Evolutionary conservation across 2,329 filamentous ascomycete species (phyloP).

Genomic region (Colletotrichum spinosum): DNA sequence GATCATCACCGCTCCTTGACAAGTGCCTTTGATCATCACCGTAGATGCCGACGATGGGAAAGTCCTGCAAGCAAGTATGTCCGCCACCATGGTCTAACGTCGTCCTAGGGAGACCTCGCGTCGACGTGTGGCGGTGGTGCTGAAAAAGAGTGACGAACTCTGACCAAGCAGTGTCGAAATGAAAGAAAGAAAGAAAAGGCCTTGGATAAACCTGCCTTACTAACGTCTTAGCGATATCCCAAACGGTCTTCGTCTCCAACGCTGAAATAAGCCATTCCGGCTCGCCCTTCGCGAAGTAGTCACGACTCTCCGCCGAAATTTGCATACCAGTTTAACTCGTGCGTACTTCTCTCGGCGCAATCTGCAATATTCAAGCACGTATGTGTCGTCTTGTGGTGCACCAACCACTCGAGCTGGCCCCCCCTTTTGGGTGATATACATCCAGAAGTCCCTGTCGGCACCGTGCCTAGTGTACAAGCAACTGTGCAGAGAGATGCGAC

Average conservation of each 20-base stretch:
- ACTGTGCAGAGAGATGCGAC: constrained; percentile 20
- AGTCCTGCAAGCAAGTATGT: too few relatives aligned
- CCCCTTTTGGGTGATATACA: constrained; percentile 12
- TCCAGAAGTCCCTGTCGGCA: constrained; percentile 29
- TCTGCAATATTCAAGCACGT: too few relatives aligned
- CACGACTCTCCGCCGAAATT: too few relatives aligned
- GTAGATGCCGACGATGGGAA: neutral
- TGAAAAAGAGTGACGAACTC: constrained; percentile 3
- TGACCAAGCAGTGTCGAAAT: neutral
- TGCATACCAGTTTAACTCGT: too few relatives aligned
- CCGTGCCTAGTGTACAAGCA: constrained; percentile 1
- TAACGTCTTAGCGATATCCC: constrained; percentile 18
- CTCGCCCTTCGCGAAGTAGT: neutral
- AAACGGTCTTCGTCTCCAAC: constrained; percentile 16
- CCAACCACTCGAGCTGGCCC: neutral
- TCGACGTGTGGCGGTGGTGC: neutral
- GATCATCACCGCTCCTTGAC: constrained; percentile 1
- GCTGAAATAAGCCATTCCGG: neutral
- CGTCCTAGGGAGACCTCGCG: neutral
- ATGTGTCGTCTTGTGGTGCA: neutral
- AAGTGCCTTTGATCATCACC: neutral
- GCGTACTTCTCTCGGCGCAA: too few relatives aligned
- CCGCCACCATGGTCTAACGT: constrained; percentile 1
- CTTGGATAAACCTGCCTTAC: constrained; percentile 20
- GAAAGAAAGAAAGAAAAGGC: neutral